phyloP scores from a whole-genome alignment of 768 basidiomycete genomes.

The Phylloporus arenicola region DNA sequence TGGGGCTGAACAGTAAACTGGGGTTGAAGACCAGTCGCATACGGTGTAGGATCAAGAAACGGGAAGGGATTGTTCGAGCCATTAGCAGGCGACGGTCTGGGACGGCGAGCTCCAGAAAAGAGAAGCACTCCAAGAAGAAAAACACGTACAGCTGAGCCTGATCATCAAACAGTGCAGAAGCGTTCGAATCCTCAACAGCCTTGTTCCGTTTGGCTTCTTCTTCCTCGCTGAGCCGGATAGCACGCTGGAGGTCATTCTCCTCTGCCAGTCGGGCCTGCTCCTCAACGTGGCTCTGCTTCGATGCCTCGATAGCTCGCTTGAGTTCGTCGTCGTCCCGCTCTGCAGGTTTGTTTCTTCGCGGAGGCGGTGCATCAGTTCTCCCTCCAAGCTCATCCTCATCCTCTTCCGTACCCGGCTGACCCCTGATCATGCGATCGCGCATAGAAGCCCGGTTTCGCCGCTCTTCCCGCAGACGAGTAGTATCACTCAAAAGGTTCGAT shows the following conservation, averaged over 20 bases:
- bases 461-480: constrained; percentile 78
- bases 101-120: constrained; percentile 1
- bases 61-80: constrained; percentile 54
- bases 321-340: constrained; percentile 79
- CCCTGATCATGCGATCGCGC: constrained; percentile 90
- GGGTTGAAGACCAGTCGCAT: constrained; percentile 54
- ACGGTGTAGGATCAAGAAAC: constrained; percentile 54
- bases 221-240: constrained; percentile 82
- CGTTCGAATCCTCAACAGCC: constrained; percentile 69
- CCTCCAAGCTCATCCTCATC: constrained; percentile 16
- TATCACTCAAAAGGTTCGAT: constrained; percentile 86
- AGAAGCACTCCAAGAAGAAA: constrained; percentile 3
- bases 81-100: constrained; percentile 29
- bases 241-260: constrained; percentile 80
- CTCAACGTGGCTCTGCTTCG: constrained; percentile 65
- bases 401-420: constrained; percentile 37
- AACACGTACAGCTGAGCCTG: constrained; percentile 64
- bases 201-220: constrained; percentile 77
- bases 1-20: constrained; percentile 81
- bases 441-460: constrained; percentile 79
- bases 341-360: constrained; percentile 13
- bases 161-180: constrained; percentile 80
- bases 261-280: constrained; percentile 61
- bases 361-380: constrained; percentile 11
- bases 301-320: constrained; percentile 81